Evolutionary conservation across 257 asterid genomes (phyloP).

Genomic region (Solanum stenotomum): DNA sequence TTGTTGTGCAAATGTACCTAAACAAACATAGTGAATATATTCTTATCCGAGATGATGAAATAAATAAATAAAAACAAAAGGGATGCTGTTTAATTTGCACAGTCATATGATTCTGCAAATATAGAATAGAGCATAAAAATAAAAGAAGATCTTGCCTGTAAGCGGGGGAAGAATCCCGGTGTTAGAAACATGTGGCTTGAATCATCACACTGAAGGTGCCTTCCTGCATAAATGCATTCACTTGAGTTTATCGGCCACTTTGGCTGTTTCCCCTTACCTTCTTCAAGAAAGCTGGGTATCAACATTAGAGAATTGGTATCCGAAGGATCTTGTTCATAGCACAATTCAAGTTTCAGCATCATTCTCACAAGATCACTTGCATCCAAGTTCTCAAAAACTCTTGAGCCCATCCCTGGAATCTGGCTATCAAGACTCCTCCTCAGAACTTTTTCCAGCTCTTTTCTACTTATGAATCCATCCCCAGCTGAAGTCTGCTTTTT

Average conservation of each 20-base stretch:
- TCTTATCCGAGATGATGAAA: neutral
- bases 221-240: constrained; percentile 51
- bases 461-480: constrained; percentile 51
- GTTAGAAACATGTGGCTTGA: constrained; percentile 64
- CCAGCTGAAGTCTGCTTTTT: constrained; percentile 27
- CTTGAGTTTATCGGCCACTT: constrained; percentile 42
- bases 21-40: neutral
- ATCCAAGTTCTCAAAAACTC: constrained; percentile 47
- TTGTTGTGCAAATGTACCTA: constrained; percentile 82
- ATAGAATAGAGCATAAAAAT: neutral
- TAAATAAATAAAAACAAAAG: neutral
- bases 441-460: constrained; percentile 65
- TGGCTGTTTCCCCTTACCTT: constrained; percentile 58
- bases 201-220: constrained; percentile 72
- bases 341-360: constrained; percentile 81
- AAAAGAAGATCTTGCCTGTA: constrained; percentile 49
- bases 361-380: constrained; percentile 47
- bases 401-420: constrained; percentile 51
- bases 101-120: too few relatives aligned
- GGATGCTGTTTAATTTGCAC: neutral
- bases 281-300: constrained; percentile 62
- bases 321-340: constrained; percentile 64
- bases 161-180: constrained; percentile 72
- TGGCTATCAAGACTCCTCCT: constrained; percentile 44
- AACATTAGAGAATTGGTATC: constrained; percentile 44